A percentile compares a stretch with the other conserved stretches of the same genome.
These are phyloP conservation scores for Fusarium foetens DNA, from an alignment of 2,329 filamentous ascomycete genomes.

Conservation along the genomic window DNA sequence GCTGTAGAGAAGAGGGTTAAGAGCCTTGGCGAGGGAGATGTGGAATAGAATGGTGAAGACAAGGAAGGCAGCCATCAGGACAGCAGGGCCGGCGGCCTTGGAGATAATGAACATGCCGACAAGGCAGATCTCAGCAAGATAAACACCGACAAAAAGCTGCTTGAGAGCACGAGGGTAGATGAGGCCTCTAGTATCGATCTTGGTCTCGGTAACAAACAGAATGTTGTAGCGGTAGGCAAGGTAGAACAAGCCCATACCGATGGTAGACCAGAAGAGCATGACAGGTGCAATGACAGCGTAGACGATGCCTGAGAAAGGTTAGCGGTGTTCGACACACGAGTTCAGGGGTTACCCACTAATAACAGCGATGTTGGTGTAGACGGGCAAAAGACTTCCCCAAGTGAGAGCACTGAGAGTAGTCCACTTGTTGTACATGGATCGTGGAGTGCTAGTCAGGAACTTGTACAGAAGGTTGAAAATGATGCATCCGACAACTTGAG, in stretches of 20 bases:
- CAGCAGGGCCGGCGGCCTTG: constrained; percentile 72
- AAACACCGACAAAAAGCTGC: constrained; percentile 84
- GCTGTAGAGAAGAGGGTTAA: constrained; percentile 77
- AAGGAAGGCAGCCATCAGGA: constrained; percentile 80
- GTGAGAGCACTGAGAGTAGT: constrained; percentile 73
- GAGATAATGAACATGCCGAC: constrained; percentile 83
- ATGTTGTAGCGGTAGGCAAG: constrained; percentile 88
- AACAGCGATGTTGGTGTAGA: constrained; percentile 78
- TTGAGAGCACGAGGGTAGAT: constrained; percentile 89
- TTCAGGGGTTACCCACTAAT: constrained; percentile 61
- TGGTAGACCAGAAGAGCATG: constrained; percentile 80
- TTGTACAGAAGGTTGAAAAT: constrained; percentile 75
- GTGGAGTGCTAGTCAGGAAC: constrained; percentile 78
- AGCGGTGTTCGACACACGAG: constrained; percentile 7
- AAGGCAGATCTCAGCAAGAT: constrained; percentile 81
- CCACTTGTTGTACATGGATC: constrained; percentile 82
- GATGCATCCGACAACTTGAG: constrained; percentile 74
- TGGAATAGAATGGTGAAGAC: constrained; percentile 83
- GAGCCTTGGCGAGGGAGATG: constrained; percentile 73
- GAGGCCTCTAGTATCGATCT: constrained; percentile 88
- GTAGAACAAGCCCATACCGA: constrained; percentile 83
- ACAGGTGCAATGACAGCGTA: constrained; percentile 88
- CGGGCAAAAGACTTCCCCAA: constrained; percentile 81
- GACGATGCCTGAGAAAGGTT: constrained; percentile 64
- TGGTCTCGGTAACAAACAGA: constrained; percentile 80